These are phyloP conservation scores for Zancudomyces culisetae DNA, from an alignment of 371 early-diverging fungal species.

Conservation along the genomic window DNA sequence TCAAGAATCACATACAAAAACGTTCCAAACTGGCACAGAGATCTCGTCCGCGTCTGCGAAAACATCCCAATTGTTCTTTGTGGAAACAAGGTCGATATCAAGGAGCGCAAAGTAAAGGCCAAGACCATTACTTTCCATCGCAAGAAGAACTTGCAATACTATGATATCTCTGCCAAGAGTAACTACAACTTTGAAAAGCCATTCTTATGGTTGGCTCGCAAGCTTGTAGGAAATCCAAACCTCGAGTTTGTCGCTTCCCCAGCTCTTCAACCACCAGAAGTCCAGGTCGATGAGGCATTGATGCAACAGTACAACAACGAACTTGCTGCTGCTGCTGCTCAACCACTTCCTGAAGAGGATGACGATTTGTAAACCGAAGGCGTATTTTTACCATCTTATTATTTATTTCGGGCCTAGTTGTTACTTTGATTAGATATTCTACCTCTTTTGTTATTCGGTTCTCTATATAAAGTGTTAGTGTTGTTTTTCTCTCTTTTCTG, in stretches of 20 bases:
- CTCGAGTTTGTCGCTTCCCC: constrained; percentile 97
- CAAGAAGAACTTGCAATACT: constrained; percentile 99
- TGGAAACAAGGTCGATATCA: constrained; percentile 99
- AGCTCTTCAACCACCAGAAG: constrained; percentile 94
- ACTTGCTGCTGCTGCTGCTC: constrained; percentile 48
- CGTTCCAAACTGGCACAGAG: constrained; percentile 99
- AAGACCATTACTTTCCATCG: constrained; percentile 99
- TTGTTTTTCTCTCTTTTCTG: no score
- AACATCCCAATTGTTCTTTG: constrained; percentile 99
- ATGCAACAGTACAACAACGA: constrained; percentile 64
- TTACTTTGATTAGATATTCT: no score
- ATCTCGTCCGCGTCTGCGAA: constrained; percentile 96
- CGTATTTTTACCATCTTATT: no score
- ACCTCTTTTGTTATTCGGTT: no score
- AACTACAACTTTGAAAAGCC: constrained; percentile 99
- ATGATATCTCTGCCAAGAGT: constrained; percentile 98
- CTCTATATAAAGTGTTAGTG: no score
- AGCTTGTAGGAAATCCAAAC: constrained; percentile 84
- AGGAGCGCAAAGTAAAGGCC: constrained; percentile 99
- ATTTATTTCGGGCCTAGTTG: no score
- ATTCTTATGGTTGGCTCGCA: constrained; percentile 97
- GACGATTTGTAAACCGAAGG: constrained; percentile 30
- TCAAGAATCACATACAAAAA: constrained; percentile 99
- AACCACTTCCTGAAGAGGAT: constrained; percentile 82
- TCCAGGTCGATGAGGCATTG: constrained; percentile 55